Percentiles rank a stretch among this genome's conserved stretches.
Evolutionary conservation across 257 asterid species (phyloP).

Genomic region (Anisodus tanguticus): DNA sequence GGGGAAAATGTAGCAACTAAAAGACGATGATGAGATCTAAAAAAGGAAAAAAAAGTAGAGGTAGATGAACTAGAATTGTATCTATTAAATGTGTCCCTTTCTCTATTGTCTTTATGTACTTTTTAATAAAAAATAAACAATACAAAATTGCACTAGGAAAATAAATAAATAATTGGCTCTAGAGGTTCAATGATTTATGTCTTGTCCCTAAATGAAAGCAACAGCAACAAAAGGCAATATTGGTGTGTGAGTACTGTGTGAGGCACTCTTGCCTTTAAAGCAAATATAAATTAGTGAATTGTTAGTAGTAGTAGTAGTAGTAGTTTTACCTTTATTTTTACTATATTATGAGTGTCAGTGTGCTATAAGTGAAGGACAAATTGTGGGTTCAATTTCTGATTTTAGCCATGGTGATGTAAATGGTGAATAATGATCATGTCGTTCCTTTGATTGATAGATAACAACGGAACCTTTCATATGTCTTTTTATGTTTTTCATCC

Average conservation of each 20-base stretch:
- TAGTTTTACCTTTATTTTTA: not conserved
- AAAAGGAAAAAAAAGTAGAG: too few relatives aligned
- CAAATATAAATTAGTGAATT: slow-evolving; percentile 8
- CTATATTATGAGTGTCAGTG: slow-evolving; percentile 18
- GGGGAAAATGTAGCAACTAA: too few relatives aligned
- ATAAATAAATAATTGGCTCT: not conserved
- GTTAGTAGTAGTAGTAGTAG: not conserved
- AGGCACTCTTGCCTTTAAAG: slow-evolving; percentile 27
- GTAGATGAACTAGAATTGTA: not conserved
- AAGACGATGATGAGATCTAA: not conserved
- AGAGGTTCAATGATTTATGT: slow-evolving; percentile 10
- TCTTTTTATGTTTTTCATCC: not conserved
- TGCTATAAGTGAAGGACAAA: not conserved
- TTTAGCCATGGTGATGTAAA: slow-evolving; percentile 20
- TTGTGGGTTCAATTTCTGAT: slow-evolving; percentile 19
- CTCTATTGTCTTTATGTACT: not conserved
- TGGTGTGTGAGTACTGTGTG: slow-evolving; percentile 21
- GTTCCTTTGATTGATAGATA: not conserved
- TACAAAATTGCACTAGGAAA: too few relatives aligned
- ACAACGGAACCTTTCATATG: not conserved
- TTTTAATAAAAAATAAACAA: too few relatives aligned
- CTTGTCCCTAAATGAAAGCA: slow-evolving; percentile 3
- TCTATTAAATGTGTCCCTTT: not conserved
- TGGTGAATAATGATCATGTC: slow-evolving; percentile 26
- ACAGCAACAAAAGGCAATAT: slow-evolving; percentile 12